A percentile compares a stretch with the other conserved stretches of the same genome.
phyloP scores from a whole-genome alignment of 1,284 basidiomycete genomes.

The Rhizoctonia solani region DNA sequence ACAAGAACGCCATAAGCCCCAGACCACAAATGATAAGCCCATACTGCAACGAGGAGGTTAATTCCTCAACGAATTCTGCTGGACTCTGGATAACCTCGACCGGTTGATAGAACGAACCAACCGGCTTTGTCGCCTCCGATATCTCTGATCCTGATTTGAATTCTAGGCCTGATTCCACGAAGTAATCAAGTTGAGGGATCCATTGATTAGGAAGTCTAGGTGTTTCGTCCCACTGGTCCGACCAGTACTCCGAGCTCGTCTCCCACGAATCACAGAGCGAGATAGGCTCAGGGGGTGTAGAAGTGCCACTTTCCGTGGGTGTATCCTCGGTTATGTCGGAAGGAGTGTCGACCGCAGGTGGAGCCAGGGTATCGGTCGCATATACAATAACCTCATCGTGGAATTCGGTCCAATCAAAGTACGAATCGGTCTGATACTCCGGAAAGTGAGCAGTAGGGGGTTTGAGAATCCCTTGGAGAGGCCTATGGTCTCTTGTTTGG shows the following conservation, averaged over 20 bases:
- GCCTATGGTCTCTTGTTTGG: not conserved
- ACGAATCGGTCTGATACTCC: not conserved
- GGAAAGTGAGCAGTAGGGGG: not conserved
- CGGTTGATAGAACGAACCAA: not conserved
- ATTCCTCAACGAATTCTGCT: not conserved
- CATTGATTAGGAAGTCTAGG: too few relatives aligned
- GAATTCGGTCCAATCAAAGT: not conserved
- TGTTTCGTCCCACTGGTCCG: not conserved
- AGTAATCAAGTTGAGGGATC: too few relatives aligned
- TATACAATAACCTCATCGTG: not conserved
- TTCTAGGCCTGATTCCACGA: too few relatives aligned
- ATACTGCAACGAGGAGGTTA: constrained; percentile 7
- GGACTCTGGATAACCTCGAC: not conserved
- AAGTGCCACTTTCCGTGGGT: not conserved
- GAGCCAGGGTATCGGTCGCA: not conserved
- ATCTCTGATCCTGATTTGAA: too few relatives aligned
- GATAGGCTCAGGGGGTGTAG: not conserved
- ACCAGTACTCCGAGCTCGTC: not conserved
- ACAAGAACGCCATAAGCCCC: not conserved
- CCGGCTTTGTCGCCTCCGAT: too few relatives aligned
- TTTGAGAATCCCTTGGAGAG: constrained; percentile 13
- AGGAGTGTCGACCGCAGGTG: too few relatives aligned
- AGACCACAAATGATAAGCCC: not conserved
- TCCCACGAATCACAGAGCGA: not conserved
- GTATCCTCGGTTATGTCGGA: constrained; percentile 2